Evolutionary conservation across 306 rosid genomes (phyloP).

Genomic region (Malus sieversii): DNA sequence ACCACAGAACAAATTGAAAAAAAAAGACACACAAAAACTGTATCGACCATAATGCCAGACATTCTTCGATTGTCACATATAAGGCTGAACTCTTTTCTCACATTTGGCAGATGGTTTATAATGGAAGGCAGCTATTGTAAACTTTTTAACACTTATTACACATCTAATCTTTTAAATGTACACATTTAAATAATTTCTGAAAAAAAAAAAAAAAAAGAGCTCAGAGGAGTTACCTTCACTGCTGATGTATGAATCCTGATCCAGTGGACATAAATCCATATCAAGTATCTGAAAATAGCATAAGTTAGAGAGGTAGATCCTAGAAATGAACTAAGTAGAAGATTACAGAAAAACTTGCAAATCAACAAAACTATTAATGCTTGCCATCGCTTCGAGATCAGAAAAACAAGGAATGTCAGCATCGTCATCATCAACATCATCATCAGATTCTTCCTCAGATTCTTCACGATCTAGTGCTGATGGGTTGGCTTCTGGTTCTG

Average conservation of each 20-base stretch:
- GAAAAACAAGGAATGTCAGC: constrained; percentile 50
- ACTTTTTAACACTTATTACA: not conserved
- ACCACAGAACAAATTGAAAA: not conserved
- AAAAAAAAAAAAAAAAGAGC: not conserved
- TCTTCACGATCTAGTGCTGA: constrained; percentile 31
- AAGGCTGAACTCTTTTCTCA: not conserved
- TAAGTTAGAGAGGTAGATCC: constrained; percentile 14
- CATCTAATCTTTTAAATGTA: not conserved
- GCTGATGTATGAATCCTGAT: constrained; percentile 38
- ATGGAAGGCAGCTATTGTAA: not conserved
- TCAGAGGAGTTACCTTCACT: constrained; percentile 54
- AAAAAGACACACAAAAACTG: not conserved
- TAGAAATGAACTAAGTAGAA: not conserved
- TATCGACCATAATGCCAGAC: not conserved
- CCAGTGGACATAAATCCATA: constrained; percentile 72
- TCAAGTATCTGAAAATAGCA: constrained; percentile 61
- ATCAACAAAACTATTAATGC: constrained; percentile 10
- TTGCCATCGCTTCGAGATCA: constrained; percentile 71
- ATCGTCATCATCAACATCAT: constrained; percentile 3
- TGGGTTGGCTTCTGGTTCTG: constrained; percentile 36
- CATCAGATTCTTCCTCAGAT: constrained; percentile 23
- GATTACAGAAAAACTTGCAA: not conserved
- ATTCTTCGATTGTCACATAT: not conserved
- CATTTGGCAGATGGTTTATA: not conserved
- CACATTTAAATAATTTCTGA: too few relatives aligned